Percentiles rank a stretch among this genome's conserved stretches.
Conservation (phyloP, 352 stramenopile genomes). For the Globisporangium spinosum region DNA sequence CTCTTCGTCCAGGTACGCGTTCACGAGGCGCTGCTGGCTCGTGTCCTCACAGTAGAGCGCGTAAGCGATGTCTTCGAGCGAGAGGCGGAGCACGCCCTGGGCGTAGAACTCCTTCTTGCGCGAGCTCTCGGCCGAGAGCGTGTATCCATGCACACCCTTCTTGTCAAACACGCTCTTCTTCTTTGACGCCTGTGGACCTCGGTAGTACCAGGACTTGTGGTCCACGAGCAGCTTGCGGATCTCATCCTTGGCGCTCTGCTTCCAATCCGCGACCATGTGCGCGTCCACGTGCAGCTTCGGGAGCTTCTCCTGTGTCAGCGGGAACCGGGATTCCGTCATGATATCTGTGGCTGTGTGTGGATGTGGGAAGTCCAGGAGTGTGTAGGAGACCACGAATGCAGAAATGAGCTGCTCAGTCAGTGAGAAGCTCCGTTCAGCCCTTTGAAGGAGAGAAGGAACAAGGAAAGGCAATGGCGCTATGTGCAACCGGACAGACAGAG, state of each 20-base stretch:
- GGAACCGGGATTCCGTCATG: slow-evolving; percentile 5
- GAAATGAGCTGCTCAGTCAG: background rate
- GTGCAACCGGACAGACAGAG: background rate
- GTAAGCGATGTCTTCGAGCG: slow-evolving; percentile 28
- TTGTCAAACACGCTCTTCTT: slow-evolving; percentile 13
- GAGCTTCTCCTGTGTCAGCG: slow-evolving; percentile 1
- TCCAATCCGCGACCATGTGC: background rate
- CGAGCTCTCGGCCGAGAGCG: background rate
- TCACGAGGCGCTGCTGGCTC: slow-evolving; percentile 37
- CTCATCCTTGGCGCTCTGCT: slow-evolving; percentile 1
- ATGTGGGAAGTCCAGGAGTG: background rate
- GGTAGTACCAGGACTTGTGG: slow-evolving; percentile 11
- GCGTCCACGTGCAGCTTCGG: slow-evolving; percentile 3
- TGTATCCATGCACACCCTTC: slow-evolving; percentile 6
- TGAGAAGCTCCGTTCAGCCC: background rate
- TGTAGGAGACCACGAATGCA: slow-evolving; percentile 8
- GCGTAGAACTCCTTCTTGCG: slow-evolving; percentile 16
- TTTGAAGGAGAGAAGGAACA: background rate
- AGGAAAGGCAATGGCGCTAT: background rate
- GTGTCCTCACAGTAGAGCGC: slow-evolving; percentile 45
- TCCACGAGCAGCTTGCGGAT: slow-evolving; percentile 1
- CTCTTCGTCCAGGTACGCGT: slow-evolving; percentile 18
- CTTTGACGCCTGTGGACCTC: background rate
- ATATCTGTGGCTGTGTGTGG: background rate
- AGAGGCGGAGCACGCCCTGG: slow-evolving; percentile 15